A percentile compares a stretch with the other conserved stretches of the same genome.
Evolutionary conservation across 2,329 filamentous ascomycete genomes (phyloP).

Genomic region (Colletotrichum sp.): DNA sequence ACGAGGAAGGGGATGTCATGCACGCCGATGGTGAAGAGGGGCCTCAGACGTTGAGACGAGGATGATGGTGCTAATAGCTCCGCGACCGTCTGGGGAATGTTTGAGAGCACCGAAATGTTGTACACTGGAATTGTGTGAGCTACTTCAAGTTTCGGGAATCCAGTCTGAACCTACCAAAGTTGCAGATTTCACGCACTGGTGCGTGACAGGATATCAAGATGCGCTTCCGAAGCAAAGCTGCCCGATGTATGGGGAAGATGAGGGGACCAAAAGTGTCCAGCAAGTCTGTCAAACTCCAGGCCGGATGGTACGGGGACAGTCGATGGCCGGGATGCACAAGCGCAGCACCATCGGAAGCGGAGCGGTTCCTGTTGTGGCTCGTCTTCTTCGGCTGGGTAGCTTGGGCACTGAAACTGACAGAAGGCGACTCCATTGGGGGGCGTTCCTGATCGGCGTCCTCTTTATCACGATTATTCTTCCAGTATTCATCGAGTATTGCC

Average conservation of each 20-base stretch:
- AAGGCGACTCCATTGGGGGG: slow-evolving; percentile 57
- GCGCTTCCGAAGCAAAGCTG: slow-evolving; percentile 83
- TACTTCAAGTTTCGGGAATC: neutral
- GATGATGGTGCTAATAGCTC: slow-evolving; percentile 70
- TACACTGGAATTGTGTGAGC: slow-evolving; percentile 68
- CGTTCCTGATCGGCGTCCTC: slow-evolving; percentile 38
- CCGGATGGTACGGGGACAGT: slow-evolving; percentile 82
- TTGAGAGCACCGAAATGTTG: slow-evolving; percentile 89
- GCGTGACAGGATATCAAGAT: slow-evolving; percentile 87
- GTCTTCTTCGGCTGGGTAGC: slow-evolving; percentile 39
- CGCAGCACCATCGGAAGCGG: slow-evolving; percentile 66
- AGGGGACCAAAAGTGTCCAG: slow-evolving; percentile 88
- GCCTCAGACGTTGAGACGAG: slow-evolving; percentile 70
- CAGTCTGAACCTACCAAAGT: slow-evolving; percentile 72
- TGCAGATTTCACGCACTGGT: slow-evolving; percentile 84
- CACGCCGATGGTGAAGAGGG: slow-evolving; percentile 92
- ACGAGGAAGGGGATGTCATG: slow-evolving; percentile 87
- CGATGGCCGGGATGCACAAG: slow-evolving; percentile 66
- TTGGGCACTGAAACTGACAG: slow-evolving; percentile 46
- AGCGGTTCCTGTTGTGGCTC: slow-evolving; percentile 59
- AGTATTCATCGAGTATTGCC: slow-evolving; percentile 77
- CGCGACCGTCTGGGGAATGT: slow-evolving; percentile 77
- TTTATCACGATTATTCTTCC: slow-evolving; percentile 65
- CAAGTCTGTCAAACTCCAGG: slow-evolving; percentile 78
- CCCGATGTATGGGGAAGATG: slow-evolving; percentile 89